These are phyloP conservation scores for Stenocarpella maydis DNA, from an alignment of 2,329 filamentous ascomycete genomes.

Conservation along the genomic window DNA sequence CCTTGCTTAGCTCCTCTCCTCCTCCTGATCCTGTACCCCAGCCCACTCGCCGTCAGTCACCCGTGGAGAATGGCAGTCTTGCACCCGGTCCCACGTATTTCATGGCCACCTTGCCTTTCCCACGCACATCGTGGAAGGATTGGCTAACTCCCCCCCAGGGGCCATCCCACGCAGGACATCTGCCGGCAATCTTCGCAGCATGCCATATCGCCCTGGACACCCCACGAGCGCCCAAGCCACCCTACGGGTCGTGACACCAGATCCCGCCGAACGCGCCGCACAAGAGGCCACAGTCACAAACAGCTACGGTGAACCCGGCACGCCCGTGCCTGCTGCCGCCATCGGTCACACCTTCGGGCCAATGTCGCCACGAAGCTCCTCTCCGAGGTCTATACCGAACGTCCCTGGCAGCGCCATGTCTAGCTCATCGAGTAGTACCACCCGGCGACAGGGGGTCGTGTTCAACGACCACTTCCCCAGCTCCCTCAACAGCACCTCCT, in stretches of 20 bases:
- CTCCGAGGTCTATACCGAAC: constrained; percentile 55
- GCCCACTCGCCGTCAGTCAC: neutral
- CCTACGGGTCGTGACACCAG: constrained; percentile 73
- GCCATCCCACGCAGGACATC: constrained; percentile 38
- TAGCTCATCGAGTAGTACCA: constrained; percentile 37
- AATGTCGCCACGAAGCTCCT: constrained; percentile 54
- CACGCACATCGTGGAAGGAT: neutral
- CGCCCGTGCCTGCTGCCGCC: constrained; percentile 29
- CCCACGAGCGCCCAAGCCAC: constrained; percentile 48
- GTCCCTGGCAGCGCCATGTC: constrained; percentile 47
- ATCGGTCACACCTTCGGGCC: constrained; percentile 45
- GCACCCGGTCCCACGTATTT: neutral
- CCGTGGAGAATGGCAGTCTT: neutral
- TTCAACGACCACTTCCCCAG: constrained; percentile 65
- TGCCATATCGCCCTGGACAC: constrained; percentile 41
- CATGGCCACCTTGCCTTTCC: neutral
- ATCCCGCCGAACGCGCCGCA: constrained; percentile 52
- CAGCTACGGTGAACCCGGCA: constrained; percentile 19
- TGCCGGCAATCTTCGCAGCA: constrained; percentile 40
- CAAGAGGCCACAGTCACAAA: constrained; percentile 39
- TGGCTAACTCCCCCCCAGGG: constrained; percentile 19
- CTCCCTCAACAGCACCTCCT: constrained; percentile 56
- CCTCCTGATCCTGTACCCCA: neutral
- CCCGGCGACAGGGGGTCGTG: constrained; percentile 62
- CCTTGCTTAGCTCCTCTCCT: constrained; percentile 14